phyloP scores from a whole-genome alignment of 192 early-diverging fungal genomes.

The Funneliformis mosseae region DNA sequence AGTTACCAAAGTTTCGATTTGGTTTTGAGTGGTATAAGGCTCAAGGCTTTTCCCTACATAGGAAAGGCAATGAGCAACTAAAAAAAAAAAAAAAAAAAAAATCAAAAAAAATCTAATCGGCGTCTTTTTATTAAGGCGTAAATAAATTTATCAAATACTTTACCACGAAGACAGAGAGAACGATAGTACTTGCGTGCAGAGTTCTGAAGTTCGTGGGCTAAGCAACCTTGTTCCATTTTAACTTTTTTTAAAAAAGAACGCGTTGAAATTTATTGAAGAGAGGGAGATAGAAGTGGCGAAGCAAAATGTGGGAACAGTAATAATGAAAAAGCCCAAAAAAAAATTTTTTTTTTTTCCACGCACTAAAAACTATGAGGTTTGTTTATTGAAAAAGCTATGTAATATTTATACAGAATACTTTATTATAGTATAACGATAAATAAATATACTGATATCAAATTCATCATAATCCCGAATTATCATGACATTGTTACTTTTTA shows the following conservation, averaged over 20 bases:
- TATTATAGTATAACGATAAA: neutral
- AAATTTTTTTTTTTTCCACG: neutral
- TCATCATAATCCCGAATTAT: neutral
- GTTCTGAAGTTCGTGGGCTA: conserved; percentile 14
- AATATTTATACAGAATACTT: neutral
- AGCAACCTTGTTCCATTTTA: neutral
- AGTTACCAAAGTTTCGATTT: neutral
- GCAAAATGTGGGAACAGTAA: neutral
- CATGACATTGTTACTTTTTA: neutral
- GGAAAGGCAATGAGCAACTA: conserved; percentile 20
- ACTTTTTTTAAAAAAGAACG: neutral
- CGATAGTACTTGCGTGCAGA: conserved; percentile 23
- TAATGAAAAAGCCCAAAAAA: neutral
- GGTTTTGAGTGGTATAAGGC: conserved; percentile 25
- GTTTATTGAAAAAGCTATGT: neutral
- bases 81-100: neutral
- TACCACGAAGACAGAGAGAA: conserved; percentile 12
- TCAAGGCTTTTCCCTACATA: conserved; percentile 10
- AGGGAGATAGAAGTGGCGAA: neutral
- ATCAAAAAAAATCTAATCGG: neutral
- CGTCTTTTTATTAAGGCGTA: neutral
- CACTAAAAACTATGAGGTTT: neutral
- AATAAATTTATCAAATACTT: neutral
- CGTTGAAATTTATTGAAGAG: neutral
- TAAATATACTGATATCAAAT: neutral